Evolutionary conservation across 768 basidiomycete genomes (phyloP).

Genomic region (Xerocomus brunneocitrinus): DNA sequence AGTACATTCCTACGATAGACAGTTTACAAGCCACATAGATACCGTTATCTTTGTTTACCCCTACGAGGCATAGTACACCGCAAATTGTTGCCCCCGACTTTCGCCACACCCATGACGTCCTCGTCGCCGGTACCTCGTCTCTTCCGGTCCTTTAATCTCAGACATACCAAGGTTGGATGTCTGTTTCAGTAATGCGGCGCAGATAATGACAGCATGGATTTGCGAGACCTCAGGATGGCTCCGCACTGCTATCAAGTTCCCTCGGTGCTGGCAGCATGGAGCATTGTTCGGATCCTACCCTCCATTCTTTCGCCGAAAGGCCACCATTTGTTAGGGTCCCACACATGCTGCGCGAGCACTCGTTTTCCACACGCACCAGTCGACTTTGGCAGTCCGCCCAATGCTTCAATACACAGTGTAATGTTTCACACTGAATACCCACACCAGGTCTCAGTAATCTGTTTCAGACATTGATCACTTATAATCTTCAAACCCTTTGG

Average conservation of each 20-base stretch:
- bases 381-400: constrained; percentile 36
- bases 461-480: background rate
- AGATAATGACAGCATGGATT: constrained; percentile 34
- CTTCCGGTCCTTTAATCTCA: background rate
- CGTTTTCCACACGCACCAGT: constrained; percentile 12
- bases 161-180: constrained; percentile 12
- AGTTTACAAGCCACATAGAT: background rate
- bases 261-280: constrained; percentile 11
- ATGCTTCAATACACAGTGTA: constrained; percentile 47
- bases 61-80: constrained; percentile 11
- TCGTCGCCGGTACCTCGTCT: constrained; percentile 4
- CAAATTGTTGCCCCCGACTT: constrained; percentile 1
- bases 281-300: background rate
- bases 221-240: constrained; percentile 7
- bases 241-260: constrained; percentile 4
- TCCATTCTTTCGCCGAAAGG: too few species aligned
- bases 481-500: background rate
- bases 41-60: background rate
- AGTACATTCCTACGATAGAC: background rate
- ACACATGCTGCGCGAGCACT: background rate
- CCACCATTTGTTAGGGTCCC: background rate
- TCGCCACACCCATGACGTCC: constrained; percentile 12
- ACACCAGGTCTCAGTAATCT: constrained; percentile 44
- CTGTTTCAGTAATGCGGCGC: constrained; percentile 33
- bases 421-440: constrained; percentile 40